Evolutionary conservation across 169 alveolate genomes (phyloP).

Genomic region (Fabrea salina): DNA sequence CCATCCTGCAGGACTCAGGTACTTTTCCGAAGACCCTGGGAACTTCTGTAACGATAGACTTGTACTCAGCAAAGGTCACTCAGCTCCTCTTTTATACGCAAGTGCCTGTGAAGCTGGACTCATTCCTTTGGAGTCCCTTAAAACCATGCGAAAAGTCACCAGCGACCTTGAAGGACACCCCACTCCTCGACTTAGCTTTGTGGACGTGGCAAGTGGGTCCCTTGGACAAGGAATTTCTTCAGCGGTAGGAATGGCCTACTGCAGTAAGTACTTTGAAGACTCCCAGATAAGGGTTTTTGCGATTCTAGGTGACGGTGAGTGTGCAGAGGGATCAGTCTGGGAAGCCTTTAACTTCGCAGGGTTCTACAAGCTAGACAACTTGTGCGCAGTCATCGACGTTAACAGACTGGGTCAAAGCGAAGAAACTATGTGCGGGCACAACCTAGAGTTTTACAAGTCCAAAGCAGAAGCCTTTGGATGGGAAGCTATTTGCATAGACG

Average conservation of each 20-base stretch:
- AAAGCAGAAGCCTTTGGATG: conserved; percentile 68
- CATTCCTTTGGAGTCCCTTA: conserved; percentile 35
- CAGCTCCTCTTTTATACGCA: conserved; percentile 69
- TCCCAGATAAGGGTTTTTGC: conserved; percentile 10
- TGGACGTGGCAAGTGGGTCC: conserved; percentile 69
- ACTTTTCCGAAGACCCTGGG: not conserved
- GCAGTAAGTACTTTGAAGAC: conserved; percentile 31
- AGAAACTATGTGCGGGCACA: conserved; percentile 53
- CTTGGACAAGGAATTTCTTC: conserved; percentile 62
- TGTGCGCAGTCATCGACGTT: conserved; percentile 60
- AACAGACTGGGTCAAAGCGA: conserved; percentile 66
- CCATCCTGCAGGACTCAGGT: conserved; percentile 46
- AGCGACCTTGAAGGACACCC: conserved; percentile 71
- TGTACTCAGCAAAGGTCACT: conserved; percentile 56
- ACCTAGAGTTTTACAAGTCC: conserved; percentile 36
- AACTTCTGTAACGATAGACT: not conserved
- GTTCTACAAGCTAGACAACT: conserved; percentile 54
- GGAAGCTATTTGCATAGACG: conserved; percentile 51
- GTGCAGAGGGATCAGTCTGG: conserved; percentile 60
- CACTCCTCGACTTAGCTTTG: conserved; percentile 63
- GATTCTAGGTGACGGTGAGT: conserved; percentile 43
- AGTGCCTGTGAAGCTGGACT: conserved; percentile 65
- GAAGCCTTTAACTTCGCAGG: conserved; percentile 66
- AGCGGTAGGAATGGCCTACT: conserved; percentile 49
- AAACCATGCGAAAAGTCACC: conserved; percentile 50